Conservation (phyloP, 306 rosid species). For the Styphnolobium japonicum region DNA sequence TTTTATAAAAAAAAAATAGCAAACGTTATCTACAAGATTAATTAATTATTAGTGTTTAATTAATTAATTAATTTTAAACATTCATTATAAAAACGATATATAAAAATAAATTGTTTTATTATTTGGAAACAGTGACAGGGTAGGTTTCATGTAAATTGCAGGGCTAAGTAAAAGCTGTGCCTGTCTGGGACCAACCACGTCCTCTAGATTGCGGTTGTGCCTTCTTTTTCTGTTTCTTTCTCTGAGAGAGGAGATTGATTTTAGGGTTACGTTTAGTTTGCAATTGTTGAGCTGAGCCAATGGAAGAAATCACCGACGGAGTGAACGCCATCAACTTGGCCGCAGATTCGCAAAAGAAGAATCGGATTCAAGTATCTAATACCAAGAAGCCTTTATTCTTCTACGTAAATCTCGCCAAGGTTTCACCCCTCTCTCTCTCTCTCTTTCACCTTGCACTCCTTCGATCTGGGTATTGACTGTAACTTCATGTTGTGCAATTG, state of each 20-base stretch:
- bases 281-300: neutral
- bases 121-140: too few species aligned
- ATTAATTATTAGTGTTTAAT: too few species aligned
- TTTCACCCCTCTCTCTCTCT: too few species aligned
- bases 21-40: too few species aligned
- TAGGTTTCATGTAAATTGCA: too few species aligned
- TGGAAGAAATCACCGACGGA: slow-evolving; percentile 63
- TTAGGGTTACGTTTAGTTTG: slow-evolving; percentile 28
- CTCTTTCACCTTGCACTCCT: neutral
- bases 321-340: slow-evolving; percentile 46
- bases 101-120: too few species aligned
- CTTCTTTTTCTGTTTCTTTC: too few species aligned
- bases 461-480: neutral
- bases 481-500: neutral
- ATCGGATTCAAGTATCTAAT: slow-evolving; percentile 66
- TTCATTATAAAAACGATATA: too few species aligned
- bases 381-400: slow-evolving; percentile 61
- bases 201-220: neutral
- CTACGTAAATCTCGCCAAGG: slow-evolving; percentile 70
- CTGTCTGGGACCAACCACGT: too few species aligned
- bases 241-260: neutral
- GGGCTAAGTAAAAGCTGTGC: too few species aligned
- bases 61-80: too few species aligned
- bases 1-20: too few species aligned
- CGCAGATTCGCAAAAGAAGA: slow-evolving; percentile 49